Conservation (phyloP, 768 basidiomycete genomes). For the Cystofilobasidium ferigula region DNA sequence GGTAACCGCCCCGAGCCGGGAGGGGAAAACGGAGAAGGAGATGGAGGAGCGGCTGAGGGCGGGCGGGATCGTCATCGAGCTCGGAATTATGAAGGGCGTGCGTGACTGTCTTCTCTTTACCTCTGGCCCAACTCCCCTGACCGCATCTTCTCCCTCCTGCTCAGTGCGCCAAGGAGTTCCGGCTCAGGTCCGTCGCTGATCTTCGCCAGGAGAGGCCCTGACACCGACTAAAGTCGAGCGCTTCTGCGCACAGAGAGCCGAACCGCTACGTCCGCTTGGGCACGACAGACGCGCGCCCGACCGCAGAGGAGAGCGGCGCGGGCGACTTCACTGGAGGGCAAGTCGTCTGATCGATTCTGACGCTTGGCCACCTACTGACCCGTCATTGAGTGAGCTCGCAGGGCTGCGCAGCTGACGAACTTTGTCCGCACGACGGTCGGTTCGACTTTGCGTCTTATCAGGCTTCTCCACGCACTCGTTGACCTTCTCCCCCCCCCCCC, state of each 20-base stretch:
- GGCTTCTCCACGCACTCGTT: neutral
- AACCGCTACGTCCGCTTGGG: slow-evolving; percentile 21
- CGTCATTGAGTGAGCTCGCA: neutral
- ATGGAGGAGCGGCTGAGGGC: slow-evolving; percentile 8
- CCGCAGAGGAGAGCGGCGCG: neutral
- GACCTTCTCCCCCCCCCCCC: neutral
- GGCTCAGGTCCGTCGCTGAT: slow-evolving; percentile 8
- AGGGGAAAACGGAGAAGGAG: neutral
- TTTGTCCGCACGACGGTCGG: slow-evolving; percentile 17
- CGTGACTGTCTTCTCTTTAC: neutral
- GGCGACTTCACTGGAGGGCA: slow-evolving; percentile 17
- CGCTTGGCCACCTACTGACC: neutral
- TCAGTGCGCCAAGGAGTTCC: slow-evolving; percentile 24
- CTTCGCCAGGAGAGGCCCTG: neutral
- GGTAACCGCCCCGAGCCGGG: neutral
- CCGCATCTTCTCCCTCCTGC: neutral
- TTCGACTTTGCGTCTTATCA: too few relatives aligned
- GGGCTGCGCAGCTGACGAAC: slow-evolving; percentile 8
- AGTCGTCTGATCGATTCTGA: neutral
- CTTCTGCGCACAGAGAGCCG: neutral
- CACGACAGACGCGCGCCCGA: neutral
- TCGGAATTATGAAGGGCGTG: slow-evolving; percentile 20
- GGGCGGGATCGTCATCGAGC: slow-evolving; percentile 17
- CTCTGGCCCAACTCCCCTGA: neutral
- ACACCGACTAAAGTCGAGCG: neutral